Percentiles rank a stretch among this genome's conserved stretches.
These are phyloP conservation scores for Sporobolomyces phaffii DNA, from an alignment of 768 basidiomycete genomes.

Conservation along the genomic window DNA sequence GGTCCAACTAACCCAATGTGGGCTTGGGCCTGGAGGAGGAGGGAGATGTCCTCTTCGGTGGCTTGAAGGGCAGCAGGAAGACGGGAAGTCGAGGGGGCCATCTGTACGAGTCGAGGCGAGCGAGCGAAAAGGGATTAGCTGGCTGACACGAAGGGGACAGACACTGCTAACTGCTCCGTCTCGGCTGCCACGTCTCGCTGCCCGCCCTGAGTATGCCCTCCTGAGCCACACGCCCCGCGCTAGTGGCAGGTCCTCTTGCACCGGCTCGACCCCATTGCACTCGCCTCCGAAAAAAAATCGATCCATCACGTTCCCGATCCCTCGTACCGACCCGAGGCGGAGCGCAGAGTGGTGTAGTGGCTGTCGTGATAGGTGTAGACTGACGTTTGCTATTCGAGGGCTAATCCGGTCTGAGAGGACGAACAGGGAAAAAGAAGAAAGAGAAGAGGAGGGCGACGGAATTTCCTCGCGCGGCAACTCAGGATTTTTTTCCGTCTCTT, in stretches of 20 bases:
- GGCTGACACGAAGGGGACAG: no score
- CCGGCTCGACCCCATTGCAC: no score
- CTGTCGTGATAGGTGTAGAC: background rate
- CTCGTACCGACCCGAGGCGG: background rate
- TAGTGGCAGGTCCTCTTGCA: no score
- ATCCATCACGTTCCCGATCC: background rate
- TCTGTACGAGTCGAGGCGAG: constrained; percentile 13
- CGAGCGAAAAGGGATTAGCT: no score
- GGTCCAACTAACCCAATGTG: constrained; percentile 59
- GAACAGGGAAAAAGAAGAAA: background rate
- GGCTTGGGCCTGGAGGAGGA: constrained; percentile 87
- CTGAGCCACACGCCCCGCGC: no score
- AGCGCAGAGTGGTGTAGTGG: background rate
- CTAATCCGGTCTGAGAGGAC: constrained; percentile 21
- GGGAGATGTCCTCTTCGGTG: constrained; percentile 95
- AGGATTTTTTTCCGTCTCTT: no score
- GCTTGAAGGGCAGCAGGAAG: constrained; percentile 86
- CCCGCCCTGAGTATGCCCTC: no score
- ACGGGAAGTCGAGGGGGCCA: constrained; percentile 56
- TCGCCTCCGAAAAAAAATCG: constrained; percentile 7
- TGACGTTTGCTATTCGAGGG: constrained; percentile 17
- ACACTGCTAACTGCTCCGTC: no score
- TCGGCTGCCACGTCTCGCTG: no score
- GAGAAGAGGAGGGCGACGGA: no score
- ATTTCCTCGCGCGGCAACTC: background rate